These are phyloP conservation scores for Fallopia convolvulus DNA, from an alignment of 148 eudicot genomes.

Conservation along the genomic window DNA sequence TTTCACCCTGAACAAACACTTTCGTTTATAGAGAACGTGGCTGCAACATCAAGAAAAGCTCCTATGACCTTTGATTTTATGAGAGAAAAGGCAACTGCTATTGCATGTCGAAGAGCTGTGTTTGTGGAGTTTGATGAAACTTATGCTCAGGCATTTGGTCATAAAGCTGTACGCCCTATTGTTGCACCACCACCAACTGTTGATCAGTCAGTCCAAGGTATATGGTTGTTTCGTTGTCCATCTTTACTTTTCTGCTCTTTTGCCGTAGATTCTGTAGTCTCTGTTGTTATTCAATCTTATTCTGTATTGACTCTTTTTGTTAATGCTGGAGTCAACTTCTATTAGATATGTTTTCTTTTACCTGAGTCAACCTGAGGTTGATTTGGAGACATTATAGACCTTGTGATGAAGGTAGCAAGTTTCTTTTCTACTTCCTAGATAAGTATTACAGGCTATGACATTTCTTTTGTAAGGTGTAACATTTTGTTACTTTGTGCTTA, in stretches of 20 bases:
- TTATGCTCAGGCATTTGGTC: slow-evolving; percentile 86
- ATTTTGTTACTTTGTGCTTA: neutral
- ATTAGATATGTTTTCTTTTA: neutral
- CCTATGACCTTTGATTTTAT: slow-evolving; percentile 34
- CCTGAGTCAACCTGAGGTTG: neutral
- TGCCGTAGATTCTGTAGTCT: neutral
- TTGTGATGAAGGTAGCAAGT: neutral
- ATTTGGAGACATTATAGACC: neutral
- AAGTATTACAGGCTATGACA: neutral
- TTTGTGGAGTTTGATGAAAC: slow-evolving; percentile 89
- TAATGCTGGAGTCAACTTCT: neutral
- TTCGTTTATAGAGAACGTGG: slow-evolving; percentile 50
- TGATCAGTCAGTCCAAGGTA: slow-evolving; percentile 16
- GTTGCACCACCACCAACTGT: slow-evolving; percentile 18
- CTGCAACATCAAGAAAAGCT: slow-evolving; percentile 33
- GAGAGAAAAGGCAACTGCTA: slow-evolving; percentile 45
- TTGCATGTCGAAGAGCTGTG: slow-evolving; percentile 63
- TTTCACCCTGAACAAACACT: slow-evolving; percentile 47
- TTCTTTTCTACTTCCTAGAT: neutral
- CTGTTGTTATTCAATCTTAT: neutral
- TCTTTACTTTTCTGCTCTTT: neutral
- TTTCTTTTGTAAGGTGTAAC: neutral
- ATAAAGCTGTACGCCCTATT: slow-evolving; percentile 38
- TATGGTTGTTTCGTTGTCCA: slow-evolving; percentile 1
- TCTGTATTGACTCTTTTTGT: neutral